These are phyloP conservation scores for Chlorella sp. DNA, from an alignment of 139 green algal genomes.

Conservation along the genomic window DNA sequence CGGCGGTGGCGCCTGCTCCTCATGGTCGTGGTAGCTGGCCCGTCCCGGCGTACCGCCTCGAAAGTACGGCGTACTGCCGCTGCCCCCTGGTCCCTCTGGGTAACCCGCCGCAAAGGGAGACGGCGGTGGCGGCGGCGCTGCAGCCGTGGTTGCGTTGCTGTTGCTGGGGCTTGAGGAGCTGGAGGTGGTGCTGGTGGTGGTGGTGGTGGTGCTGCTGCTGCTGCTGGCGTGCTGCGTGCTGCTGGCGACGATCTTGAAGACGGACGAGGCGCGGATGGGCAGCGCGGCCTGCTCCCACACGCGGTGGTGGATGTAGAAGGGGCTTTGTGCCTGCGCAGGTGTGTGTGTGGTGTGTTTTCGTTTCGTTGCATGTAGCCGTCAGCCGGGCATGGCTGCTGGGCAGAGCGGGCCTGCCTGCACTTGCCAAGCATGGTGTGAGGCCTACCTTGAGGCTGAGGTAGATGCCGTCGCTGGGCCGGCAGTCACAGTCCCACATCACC, in stretches of 20 bases:
- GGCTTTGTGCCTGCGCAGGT: conserved; percentile 31
- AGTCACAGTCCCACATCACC: conserved; percentile 68
- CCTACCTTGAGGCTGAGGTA: conserved; percentile 59
- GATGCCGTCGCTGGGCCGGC: conserved; percentile 59
- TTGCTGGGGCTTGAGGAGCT: background rate
- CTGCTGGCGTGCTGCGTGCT: background rate
- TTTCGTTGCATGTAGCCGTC: no score
- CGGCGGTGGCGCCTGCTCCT: no score
- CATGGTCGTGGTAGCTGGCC: no score
- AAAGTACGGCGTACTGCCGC: no score
- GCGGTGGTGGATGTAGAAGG: conserved; percentile 39
- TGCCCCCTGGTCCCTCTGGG: background rate
- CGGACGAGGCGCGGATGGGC: conserved; percentile 18
- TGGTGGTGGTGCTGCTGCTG: background rate
- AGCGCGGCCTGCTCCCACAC: conserved; percentile 43
- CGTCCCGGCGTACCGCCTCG: background rate
- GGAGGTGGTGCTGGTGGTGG: background rate
- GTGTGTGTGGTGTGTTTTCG: background rate
- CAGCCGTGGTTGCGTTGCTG: background rate
- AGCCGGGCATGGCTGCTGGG: no score
- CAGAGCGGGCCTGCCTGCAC: no score
- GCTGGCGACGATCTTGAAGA: conserved; percentile 10
- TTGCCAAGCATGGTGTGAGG: no score
- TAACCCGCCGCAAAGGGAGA: no score
- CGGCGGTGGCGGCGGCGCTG: no score